These are phyloP conservation scores for Penicillium paxilli DNA, from an alignment of 495 filamentous ascomycete genomes.

Conservation along the genomic window DNA sequence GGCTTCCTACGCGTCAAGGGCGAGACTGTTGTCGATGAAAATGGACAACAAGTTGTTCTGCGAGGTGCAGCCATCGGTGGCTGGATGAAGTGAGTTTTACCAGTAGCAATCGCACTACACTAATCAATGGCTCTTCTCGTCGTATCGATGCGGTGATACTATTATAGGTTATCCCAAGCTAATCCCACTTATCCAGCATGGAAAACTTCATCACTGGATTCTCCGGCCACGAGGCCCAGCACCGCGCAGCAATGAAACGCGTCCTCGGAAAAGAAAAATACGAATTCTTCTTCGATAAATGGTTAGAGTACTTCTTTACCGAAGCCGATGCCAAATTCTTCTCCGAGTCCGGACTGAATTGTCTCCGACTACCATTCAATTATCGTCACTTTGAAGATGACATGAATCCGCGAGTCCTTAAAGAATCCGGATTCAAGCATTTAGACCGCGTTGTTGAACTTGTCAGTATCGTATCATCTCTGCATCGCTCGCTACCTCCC, in stretches of 20 bases:
- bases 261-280: conserved; percentile 52
- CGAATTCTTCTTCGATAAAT: conserved; percentile 51
- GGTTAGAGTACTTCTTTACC: conserved; percentile 65
- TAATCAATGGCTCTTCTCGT: too few relatives aligned
- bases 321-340: conserved; percentile 61
- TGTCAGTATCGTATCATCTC: conserved; percentile 16
- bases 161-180: background rate
- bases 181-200: conserved; percentile 42
- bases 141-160: too few relatives aligned
- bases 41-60: conserved; percentile 47
- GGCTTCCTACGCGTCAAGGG: conserved; percentile 46
- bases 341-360: conserved; percentile 58
- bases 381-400: conserved; percentile 67
- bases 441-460: conserved; percentile 59
- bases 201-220: conserved; percentile 72
- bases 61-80: conserved; percentile 50
- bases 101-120: background rate
- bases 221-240: conserved; percentile 58
- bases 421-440: conserved; percentile 56
- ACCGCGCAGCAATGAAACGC: conserved; percentile 53
- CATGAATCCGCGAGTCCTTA: conserved; percentile 58
- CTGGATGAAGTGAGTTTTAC: conserved; percentile 42
- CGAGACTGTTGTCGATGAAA: conserved; percentile 44
- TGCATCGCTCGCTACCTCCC: too few relatives aligned
- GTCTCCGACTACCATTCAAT: conserved; percentile 64